Percentiles rank a stretch among this genome's conserved stretches.
These are phyloP conservation scores for Penicillium psychrosexuale DNA, from an alignment of 2,329 filamentous ascomycete species.

Conservation along the genomic window DNA sequence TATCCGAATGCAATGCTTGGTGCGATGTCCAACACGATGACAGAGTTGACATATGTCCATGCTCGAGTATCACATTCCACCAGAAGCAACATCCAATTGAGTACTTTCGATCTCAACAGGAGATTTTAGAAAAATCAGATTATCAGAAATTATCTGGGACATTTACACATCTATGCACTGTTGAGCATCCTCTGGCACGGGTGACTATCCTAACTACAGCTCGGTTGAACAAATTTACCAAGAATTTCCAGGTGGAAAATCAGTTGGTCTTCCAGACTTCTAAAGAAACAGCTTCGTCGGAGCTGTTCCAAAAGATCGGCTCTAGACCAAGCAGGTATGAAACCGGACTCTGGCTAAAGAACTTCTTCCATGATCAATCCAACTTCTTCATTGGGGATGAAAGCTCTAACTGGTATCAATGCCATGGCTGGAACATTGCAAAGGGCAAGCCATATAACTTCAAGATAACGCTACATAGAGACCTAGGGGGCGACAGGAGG, in stretches of 20 bases:
- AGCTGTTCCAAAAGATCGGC: conserved; percentile 2
- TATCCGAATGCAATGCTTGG: too few relatives aligned
- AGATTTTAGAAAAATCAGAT: not conserved
- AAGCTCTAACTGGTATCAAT: conserved; percentile 4
- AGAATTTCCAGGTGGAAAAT: not conserved
- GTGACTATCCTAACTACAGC: not conserved
- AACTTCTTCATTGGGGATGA: conserved; percentile 2
- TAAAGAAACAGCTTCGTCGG: not conserved
- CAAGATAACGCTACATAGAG: not conserved
- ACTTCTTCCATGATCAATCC: not conserved
- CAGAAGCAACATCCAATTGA: too few relatives aligned
- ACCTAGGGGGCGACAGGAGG: not conserved
- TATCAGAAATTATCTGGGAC: not conserved
- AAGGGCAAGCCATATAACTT: not conserved
- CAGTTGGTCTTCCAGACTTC: not conserved
- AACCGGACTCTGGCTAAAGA: conserved; percentile 1
- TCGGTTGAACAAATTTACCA: not conserved
- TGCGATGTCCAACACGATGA: too few relatives aligned
- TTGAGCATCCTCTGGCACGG: not conserved
- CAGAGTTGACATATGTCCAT: too few relatives aligned
- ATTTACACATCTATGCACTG: not conserved
- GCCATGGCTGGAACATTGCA: not conserved
- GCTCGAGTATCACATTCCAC: too few relatives aligned
- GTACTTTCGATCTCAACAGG: not conserved
- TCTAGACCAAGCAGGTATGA: conserved; percentile 1